Evolutionary conservation across 192 early-diverging fungal species (phyloP).

Genomic region (Podila verticillata): DNA sequence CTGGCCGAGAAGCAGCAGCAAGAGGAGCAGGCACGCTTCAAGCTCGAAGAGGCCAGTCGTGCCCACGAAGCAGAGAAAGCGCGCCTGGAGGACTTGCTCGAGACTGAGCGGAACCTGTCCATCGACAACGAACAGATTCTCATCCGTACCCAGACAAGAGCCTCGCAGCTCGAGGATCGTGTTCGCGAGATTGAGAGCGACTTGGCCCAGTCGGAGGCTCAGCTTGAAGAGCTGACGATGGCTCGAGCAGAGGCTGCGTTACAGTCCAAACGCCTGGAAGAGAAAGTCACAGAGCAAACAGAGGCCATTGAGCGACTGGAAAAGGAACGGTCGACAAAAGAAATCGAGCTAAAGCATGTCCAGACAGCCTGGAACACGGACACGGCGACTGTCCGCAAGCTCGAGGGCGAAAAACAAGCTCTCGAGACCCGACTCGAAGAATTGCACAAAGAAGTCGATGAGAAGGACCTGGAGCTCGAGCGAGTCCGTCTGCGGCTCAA

Average conservation of each 20-base stretch:
- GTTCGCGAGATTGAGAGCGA: constrained; percentile 68
- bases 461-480: constrained; percentile 72
- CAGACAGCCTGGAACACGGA: constrained; percentile 28
- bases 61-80: constrained; percentile 77
- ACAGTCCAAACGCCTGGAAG: constrained; percentile 27
- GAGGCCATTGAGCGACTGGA: constrained; percentile 30
- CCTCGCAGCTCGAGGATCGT: constrained; percentile 68
- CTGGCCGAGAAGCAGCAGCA: constrained; percentile 75
- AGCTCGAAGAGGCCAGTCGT: constrained; percentile 64
- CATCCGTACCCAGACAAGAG: constrained; percentile 80
- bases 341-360: constrained; percentile 34
- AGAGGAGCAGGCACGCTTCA: constrained; percentile 63
- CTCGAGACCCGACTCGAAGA: constrained; percentile 72
- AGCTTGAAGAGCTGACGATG: constrained; percentile 60
- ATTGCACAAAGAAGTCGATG: constrained; percentile 69
- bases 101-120: constrained; percentile 78
- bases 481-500: constrained; percentile 42
- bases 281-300: constrained; percentile 21
- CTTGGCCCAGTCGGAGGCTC: constrained; percentile 75
- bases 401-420: constrained; percentile 54
- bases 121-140: constrained; percentile 88
- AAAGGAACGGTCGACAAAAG: constrained; percentile 39
- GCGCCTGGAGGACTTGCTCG: constrained; percentile 72
- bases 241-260: constrained; percentile 43
- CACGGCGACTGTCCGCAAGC: constrained; percentile 17